Conservation (phyloP, 2,329 filamentous ascomycete species). For the Scedosporium dehoogii region DNA sequence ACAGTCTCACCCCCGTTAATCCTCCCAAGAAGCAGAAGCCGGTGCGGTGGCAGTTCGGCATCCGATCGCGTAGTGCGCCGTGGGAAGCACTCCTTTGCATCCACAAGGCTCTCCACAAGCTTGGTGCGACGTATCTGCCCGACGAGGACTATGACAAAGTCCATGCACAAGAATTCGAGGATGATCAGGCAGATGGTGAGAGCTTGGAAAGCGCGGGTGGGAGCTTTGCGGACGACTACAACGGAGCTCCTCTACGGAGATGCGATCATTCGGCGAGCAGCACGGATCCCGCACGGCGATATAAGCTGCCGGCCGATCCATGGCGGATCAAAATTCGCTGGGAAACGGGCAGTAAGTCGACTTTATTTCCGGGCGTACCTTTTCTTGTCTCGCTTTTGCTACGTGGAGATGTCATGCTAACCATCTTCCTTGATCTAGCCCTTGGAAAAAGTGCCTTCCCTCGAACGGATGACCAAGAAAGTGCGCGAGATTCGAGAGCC, state of each 20-base stretch:
- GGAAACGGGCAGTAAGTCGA: slow-evolving; percentile 62
- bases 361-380: not conserved
- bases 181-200: slow-evolving; percentile 16
- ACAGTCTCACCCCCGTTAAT: slow-evolving; percentile 52
- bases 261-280: slow-evolving; percentile 23
- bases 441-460: not conserved
- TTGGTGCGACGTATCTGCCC: slow-evolving; percentile 79
- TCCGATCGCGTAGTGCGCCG: slow-evolving; percentile 85
- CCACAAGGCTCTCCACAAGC: slow-evolving; percentile 79
- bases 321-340: slow-evolving; percentile 93
- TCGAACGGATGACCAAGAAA: not conserved
- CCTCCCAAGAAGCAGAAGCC: slow-evolving; percentile 65
- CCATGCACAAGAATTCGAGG: slow-evolving; percentile 26
- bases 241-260: slow-evolving; percentile 24
- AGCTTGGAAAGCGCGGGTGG: slow-evolving; percentile 27
- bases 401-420: not conserved
- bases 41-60: slow-evolving; percentile 96
- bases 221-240: slow-evolving; percentile 30
- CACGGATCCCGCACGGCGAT: slow-evolving; percentile 51
- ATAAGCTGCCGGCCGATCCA: slow-evolving; percentile 82
- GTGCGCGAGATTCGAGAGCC: not conserved
- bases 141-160: slow-evolving; percentile 48
- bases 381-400: not conserved
- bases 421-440: not conserved
- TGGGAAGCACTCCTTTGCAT: slow-evolving; percentile 93